These are phyloP conservation scores for Tulasnella sp. DNA, from an alignment of 768 basidiomycete species.

Conservation along the genomic window DNA sequence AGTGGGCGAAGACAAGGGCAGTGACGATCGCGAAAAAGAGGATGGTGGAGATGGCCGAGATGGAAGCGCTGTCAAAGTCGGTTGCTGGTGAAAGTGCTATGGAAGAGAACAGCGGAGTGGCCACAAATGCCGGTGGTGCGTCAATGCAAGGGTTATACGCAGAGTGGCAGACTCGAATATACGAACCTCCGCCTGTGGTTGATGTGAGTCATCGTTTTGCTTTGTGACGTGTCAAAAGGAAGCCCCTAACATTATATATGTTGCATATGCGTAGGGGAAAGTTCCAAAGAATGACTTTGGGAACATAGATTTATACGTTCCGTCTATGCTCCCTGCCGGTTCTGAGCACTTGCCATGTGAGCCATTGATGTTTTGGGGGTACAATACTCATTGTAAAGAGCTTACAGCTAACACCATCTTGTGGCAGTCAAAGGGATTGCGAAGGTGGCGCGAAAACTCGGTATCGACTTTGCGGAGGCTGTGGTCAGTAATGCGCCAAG, in stretches of 20 bases:
- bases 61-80: slow-evolving; percentile 24
- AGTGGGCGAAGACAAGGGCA: slow-evolving; percentile 77
- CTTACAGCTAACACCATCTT: neutral
- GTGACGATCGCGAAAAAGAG: slow-evolving; percentile 69
- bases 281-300: slow-evolving; percentile 94
- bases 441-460: slow-evolving; percentile 79
- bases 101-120: slow-evolving; percentile 37
- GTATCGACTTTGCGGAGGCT: slow-evolving; percentile 87
- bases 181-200: slow-evolving; percentile 65
- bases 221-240: neutral
- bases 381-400: neutral
- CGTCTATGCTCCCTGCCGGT: slow-evolving; percentile 86
- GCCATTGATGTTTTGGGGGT: slow-evolving; percentile 32
- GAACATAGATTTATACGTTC: slow-evolving; percentile 91
- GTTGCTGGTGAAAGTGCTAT: slow-evolving; percentile 28
- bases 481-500: slow-evolving; percentile 52
- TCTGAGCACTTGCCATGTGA: slow-evolving; percentile 84
- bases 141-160: slow-evolving; percentile 80
- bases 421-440: slow-evolving; percentile 67
- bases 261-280: slow-evolving; percentile 48
- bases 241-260: neutral
- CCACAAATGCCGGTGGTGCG: too few relatives aligned
- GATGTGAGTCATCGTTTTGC: slow-evolving; percentile 49
- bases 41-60: slow-evolving; percentile 51
- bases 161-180: slow-evolving; percentile 71